Conservation (phyloP, 2,329 filamentous ascomycete genomes). For the Zymoseptoria brevis region DNA sequence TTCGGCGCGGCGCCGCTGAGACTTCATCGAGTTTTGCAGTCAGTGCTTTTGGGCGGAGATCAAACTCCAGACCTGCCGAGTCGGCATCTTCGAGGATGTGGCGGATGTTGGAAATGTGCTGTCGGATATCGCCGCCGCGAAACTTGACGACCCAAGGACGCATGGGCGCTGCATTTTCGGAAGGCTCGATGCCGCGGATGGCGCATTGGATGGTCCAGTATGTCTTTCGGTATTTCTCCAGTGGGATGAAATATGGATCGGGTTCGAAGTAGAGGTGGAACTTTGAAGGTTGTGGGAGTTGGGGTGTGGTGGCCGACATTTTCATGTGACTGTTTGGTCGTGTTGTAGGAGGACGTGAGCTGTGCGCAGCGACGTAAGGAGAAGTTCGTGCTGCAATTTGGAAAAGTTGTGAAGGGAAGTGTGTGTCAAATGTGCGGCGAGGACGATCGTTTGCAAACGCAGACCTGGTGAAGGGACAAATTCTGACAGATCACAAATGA, state of each 20-base stretch:
- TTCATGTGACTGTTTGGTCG: not conserved
- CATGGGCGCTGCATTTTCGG: not conserved
- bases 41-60: not conserved
- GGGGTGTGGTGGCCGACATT: not conserved
- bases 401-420: too few species aligned
- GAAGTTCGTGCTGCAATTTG: not conserved
- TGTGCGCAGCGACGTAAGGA: not conserved
- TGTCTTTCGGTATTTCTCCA: not conserved
- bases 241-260: not conserved
- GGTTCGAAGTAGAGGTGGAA: not conserved
- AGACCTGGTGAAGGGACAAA: too few species aligned
- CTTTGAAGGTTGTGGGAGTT: not conserved
- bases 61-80: not conserved
- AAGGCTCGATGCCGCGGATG: not conserved
- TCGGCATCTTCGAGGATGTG: not conserved
- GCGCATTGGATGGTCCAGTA: not conserved
- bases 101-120: not conserved
- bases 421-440: too few species aligned
- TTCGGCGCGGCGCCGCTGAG: not conserved
- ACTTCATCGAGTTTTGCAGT: not conserved
- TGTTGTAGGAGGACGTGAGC: not conserved
- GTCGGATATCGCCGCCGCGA: not conserved
- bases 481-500: too few species aligned
- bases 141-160: not conserved
- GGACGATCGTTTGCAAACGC: too few species aligned